Conservation (phyloP, 2,329 filamentous ascomycete genomes). For the Plenodomus biglobosus region DNA sequence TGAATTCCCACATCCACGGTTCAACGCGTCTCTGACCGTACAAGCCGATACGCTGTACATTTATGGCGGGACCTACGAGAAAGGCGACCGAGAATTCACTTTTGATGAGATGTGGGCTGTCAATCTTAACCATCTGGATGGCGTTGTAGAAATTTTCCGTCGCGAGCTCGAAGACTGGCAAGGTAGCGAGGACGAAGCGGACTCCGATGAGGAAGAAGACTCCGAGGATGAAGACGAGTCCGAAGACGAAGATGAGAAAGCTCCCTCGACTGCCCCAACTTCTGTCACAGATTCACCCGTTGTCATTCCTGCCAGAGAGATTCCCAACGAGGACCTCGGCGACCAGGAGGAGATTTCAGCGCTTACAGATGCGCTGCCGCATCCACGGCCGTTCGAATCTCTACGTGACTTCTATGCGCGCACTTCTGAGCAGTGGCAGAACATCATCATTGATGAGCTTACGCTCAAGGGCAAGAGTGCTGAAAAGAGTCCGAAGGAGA, state of each 20-base stretch:
- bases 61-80: constrained; percentile 93
- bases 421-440: constrained; percentile 88
- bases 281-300: constrained; percentile 33
- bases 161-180: constrained; percentile 87
- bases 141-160: constrained; percentile 87
- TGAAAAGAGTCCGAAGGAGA: constrained; percentile 78
- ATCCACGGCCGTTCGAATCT: constrained; percentile 80
- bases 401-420: constrained; percentile 89
- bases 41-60: constrained; percentile 93
- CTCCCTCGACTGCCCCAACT: constrained; percentile 57
- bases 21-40: constrained; percentile 87
- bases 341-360: constrained; percentile 57
- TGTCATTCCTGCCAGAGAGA: constrained; percentile 18
- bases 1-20: constrained; percentile 85
- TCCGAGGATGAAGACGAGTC: constrained; percentile 57
- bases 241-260: not conserved
- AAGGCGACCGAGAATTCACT: constrained; percentile 90
- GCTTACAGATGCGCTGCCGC: constrained; percentile 70
- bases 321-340: constrained; percentile 47
- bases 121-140: constrained; percentile 92
- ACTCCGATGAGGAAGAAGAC: constrained; percentile 49
- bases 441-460: constrained; percentile 74
- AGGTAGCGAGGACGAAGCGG: constrained; percentile 49
- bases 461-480: constrained; percentile 60
- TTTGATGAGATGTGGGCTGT: constrained; percentile 94